These are phyloP conservation scores for Epichloe glyceriae DNA, from an alignment of 2,329 filamentous ascomycete genomes.

Conservation along the genomic window DNA sequence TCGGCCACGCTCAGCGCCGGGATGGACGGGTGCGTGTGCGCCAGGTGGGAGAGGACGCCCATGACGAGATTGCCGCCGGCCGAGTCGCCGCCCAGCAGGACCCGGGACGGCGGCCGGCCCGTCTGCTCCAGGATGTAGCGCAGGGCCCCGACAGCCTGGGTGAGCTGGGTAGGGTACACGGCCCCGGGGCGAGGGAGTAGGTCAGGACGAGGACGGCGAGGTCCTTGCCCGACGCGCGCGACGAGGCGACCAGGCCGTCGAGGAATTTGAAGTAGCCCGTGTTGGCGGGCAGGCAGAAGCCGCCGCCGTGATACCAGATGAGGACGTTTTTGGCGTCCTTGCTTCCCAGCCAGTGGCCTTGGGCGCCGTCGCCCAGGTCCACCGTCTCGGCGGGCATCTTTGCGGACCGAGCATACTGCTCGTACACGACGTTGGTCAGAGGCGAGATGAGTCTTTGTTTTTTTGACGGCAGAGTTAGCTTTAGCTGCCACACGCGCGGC, in stretches of 20 bases:
- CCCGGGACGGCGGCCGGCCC: slow-evolving; percentile 5
- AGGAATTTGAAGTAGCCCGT: slow-evolving; percentile 10
- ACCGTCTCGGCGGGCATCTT: slow-evolving; percentile 9
- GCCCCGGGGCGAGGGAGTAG: slow-evolving; percentile 11
- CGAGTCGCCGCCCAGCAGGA: slow-evolving; percentile 12
- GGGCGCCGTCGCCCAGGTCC: slow-evolving; percentile 8
- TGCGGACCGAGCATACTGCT: slow-evolving; percentile 8
- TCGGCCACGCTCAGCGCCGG: slow-evolving; percentile 7
- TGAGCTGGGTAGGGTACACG: slow-evolving; percentile 11
- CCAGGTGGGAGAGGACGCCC: slow-evolving; percentile 12
- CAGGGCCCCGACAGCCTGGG: slow-evolving; percentile 10
- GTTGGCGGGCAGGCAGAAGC: slow-evolving; percentile 12
- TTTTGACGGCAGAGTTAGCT: neutral
- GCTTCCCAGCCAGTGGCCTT: slow-evolving; percentile 13
- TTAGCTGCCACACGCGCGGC: neutral
- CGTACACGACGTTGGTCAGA: slow-evolving; percentile 9
- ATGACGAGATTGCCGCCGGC: slow-evolving; percentile 12
- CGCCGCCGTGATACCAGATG: slow-evolving; percentile 14
- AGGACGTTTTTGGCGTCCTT: slow-evolving; percentile 11
- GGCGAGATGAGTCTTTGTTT: slow-evolving; percentile 9
- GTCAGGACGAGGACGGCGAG: slow-evolving; percentile 11
- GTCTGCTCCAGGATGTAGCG: slow-evolving; percentile 9
- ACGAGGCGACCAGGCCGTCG: slow-evolving; percentile 7
- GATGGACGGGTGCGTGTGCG: slow-evolving; percentile 11
- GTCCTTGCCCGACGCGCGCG: slow-evolving; percentile 6